phyloP scores from a whole-genome alignment of 768 basidiomycete species.

The Agaricus bisporus region DNA sequence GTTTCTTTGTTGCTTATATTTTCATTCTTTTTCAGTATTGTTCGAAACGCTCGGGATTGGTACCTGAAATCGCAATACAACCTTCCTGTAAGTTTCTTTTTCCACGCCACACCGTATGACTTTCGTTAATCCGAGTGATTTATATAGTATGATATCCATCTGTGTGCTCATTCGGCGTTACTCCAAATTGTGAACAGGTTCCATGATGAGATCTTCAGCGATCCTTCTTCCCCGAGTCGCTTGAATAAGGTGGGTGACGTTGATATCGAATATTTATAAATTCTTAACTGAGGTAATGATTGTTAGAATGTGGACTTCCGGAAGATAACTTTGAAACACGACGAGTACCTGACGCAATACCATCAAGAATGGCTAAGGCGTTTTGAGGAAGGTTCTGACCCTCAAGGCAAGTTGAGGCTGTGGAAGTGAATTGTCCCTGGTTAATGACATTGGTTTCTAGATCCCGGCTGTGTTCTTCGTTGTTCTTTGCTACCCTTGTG shows the following conservation, averaged over 20 bases:
- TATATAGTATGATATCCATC: slow-evolving; percentile 63
- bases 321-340: slow-evolving; percentile 53
- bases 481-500: slow-evolving; percentile 71
- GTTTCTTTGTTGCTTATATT: too few species aligned
- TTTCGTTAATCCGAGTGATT: background rate
- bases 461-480: slow-evolving; percentile 54
- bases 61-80: slow-evolving; percentile 66
- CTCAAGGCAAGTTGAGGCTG: slow-evolving; percentile 34
- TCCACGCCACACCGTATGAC: background rate
- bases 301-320: slow-evolving; percentile 62
- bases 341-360: slow-evolving; percentile 49
- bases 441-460: slow-evolving; percentile 25
- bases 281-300: slow-evolving; percentile 1
- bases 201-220: slow-evolving; percentile 74
- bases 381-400: slow-evolving; percentile 56
- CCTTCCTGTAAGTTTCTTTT: slow-evolving; percentile 35
- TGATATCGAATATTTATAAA: background rate
- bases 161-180: slow-evolving; percentile 67
- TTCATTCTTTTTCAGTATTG: slow-evolving; percentile 35
- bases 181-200: slow-evolving; percentile 67
- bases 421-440: background rate
- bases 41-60: slow-evolving; percentile 70
- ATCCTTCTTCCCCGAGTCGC: slow-evolving; percentile 59
- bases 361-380: slow-evolving; percentile 61
- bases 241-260: slow-evolving; percentile 51